Base-by-base conservation (phyloP, 345 rosid species). In the Citrus sp. region DNA sequence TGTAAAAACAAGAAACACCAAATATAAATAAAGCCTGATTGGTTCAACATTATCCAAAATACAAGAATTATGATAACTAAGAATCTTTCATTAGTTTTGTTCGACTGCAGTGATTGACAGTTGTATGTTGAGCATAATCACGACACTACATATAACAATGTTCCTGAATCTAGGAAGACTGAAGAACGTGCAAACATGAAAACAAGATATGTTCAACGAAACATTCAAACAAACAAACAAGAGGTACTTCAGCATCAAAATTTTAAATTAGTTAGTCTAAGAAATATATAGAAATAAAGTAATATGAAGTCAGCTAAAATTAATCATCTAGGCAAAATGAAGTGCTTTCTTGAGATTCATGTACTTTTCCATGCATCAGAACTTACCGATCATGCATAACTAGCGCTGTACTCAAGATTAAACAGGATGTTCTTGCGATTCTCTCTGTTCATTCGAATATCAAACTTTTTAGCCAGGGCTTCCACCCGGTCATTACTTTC, bases 341-440 rank as follows among this genome's bases (percentile, higher is more conserved):
- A 46, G 3, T 9, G 3, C 59, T 18, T 63, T 54, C 58, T 54
- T 62, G 37, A 74, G 10, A 40, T 62, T 9, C n/a, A 10, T 35
- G 27, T 32, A 54, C 35, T 22, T 18, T n/a, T 49, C 32, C 59
- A 64, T 21, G 70, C 5, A 74, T 68, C 30, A 21, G 69, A 69
- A 77, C 74, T 73, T 81, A 77, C 83, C 82, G 65, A 82, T 85
- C 78, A 84, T 49, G 87, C 88, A 58, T 83, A 90, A 54, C 87
- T 87, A 71, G 84, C 87, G 85, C 89, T 84, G 84, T 88, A 94
- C 24, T 92, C 82, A 51, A 96, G 86, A 87, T 86, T 78, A 84
- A 96, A 96, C 73, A 96, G 87, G 72, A 89, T 54, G 86, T 85
- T 84, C 82, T 98, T 89, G 9, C 98, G 95, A 72, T 64, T 86